These are phyloP conservation scores for Epichloe amarillans DNA, from an alignment of 2,329 filamentous ascomycete genomes.

Conservation along the genomic window DNA sequence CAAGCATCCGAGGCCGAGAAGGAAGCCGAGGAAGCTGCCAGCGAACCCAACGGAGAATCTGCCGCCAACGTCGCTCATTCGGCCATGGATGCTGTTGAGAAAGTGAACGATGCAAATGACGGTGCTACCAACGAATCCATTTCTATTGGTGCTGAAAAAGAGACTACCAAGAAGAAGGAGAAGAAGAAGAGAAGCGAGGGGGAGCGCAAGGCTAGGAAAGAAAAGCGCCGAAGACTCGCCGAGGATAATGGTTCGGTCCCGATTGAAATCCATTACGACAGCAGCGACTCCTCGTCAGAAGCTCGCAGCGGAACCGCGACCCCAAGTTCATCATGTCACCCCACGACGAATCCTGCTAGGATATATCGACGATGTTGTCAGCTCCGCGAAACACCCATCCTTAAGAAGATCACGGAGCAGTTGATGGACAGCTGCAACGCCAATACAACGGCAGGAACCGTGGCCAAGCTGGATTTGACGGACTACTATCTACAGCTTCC, in stretches of 20 bases:
- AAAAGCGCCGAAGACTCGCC: slow-evolving; percentile 71
- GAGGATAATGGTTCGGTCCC: slow-evolving; percentile 81
- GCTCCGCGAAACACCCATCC: slow-evolving; percentile 77
- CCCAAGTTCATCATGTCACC: slow-evolving; percentile 28
- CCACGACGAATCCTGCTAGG: slow-evolving; percentile 79
- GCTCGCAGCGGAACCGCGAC: slow-evolving; percentile 9
- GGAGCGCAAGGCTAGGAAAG: slow-evolving; percentile 81
- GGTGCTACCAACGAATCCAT: slow-evolving; percentile 9
- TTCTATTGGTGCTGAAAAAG: slow-evolving; percentile 23
- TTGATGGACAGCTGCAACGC: slow-evolving; percentile 59
- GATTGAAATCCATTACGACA: slow-evolving; percentile 65
- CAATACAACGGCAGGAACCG: slow-evolving; percentile 55
- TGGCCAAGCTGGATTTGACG: slow-evolving; percentile 71
- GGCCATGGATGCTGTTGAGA: slow-evolving; percentile 1
- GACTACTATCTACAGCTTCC: slow-evolving; percentile 72
- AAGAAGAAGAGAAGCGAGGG: slow-evolving; percentile 91
- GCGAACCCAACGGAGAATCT: neutral
- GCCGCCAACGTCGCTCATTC: neutral
- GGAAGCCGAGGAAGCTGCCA: slow-evolving; percentile 20
- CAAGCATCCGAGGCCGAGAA: slow-evolving; percentile 39
- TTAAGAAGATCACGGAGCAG: slow-evolving; percentile 86
- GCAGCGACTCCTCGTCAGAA: slow-evolving; percentile 43
- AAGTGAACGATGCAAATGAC: slow-evolving; percentile 15
- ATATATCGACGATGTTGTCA: slow-evolving; percentile 95
- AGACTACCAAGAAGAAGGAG: slow-evolving; percentile 62